Percentiles rank a stretch among this genome's conserved stretches.
These are phyloP conservation scores for Pleomassaria siparia DNA, from an alignment of 2,329 filamentous ascomycete species.

Conservation along the genomic window DNA sequence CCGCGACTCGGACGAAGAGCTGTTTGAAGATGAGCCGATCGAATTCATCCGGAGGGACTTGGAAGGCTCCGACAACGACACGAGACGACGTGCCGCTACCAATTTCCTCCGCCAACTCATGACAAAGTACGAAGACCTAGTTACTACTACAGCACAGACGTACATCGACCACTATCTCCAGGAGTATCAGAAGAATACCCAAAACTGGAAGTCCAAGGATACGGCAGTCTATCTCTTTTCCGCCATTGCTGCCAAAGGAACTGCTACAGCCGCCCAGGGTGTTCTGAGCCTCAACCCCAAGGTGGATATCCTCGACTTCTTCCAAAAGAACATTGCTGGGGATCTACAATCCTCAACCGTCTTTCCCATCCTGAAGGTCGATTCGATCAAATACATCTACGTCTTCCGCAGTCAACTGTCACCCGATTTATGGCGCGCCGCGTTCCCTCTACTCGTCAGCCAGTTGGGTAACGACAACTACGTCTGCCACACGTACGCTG, in stretches of 20 bases:
- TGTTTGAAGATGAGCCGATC: constrained; percentile 98
- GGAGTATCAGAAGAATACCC: constrained; percentile 67
- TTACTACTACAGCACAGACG: constrained; percentile 82
- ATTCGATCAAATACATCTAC: constrained; percentile 97
- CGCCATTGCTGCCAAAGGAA: constrained; percentile 89
- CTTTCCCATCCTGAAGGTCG: constrained; percentile 89
- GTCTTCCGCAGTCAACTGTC: constrained; percentile 94
- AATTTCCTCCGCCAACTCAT: constrained; percentile 90
- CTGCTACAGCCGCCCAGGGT: constrained; percentile 82
- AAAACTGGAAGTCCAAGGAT: constrained; percentile 96
- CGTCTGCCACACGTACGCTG: constrained; percentile 95
- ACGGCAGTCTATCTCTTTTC: constrained; percentile 97
- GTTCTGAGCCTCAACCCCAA: constrained; percentile 81
- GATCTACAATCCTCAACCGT: constrained; percentile 75
- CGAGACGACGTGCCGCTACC: constrained; percentile 84
- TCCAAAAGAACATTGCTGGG: constrained; percentile 87
- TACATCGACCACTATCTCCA: constrained; percentile 85
- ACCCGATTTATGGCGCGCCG: constrained; percentile 86
- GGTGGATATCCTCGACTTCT: constrained; percentile 91
- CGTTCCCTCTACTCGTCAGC: constrained; percentile 86
- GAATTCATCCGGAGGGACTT: constrained; percentile 95
- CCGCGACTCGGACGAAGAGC: constrained; percentile 88
- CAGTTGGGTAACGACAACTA: constrained; percentile 90
- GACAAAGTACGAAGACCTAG: constrained; percentile 80
- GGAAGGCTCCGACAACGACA: constrained; percentile 95